Evolutionary conservation across 2,329 filamentous ascomycete genomes (phyloP).

Genomic region (Dactylellina haptotyla): DNA sequence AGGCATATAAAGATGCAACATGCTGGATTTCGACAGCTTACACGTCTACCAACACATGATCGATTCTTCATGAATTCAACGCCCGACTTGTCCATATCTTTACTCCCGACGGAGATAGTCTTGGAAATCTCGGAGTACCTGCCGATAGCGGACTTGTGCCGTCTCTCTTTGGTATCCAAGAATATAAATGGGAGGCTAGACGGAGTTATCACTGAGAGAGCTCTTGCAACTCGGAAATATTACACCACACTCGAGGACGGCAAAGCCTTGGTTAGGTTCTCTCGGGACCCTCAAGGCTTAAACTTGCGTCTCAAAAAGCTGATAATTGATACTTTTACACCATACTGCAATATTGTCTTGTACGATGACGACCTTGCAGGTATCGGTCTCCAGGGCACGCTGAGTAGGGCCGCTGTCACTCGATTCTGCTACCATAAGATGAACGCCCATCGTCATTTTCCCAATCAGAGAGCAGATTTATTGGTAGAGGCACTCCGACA

Average conservation of each 20-base stretch:
- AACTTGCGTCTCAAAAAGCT: not conserved
- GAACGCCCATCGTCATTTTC: too few species aligned
- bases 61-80: too few species aligned
- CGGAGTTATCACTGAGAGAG: not conserved
- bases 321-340: constrained; percentile 6
- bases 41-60: too few species aligned
- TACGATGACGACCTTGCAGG: too few species aligned
- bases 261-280: not conserved
- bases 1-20: too few species aligned
- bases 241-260: not conserved
- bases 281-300: constrained; percentile 1
- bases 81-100: not conserved
- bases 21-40: too few species aligned
- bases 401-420: not conserved
- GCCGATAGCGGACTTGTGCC: too few species aligned
- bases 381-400: too few species aligned
- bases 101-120: too few species aligned
- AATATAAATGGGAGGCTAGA: not conserved
- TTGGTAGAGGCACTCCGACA: not conserved
- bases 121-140: too few species aligned
- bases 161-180: not conserved
- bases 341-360: not conserved
- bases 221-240: not conserved
- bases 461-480: not conserved
- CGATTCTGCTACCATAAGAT: too few species aligned